phyloP scores from a whole-genome alignment of 2,329 filamentous ascomycete genomes.

The Raffaelea albimanens region DNA sequence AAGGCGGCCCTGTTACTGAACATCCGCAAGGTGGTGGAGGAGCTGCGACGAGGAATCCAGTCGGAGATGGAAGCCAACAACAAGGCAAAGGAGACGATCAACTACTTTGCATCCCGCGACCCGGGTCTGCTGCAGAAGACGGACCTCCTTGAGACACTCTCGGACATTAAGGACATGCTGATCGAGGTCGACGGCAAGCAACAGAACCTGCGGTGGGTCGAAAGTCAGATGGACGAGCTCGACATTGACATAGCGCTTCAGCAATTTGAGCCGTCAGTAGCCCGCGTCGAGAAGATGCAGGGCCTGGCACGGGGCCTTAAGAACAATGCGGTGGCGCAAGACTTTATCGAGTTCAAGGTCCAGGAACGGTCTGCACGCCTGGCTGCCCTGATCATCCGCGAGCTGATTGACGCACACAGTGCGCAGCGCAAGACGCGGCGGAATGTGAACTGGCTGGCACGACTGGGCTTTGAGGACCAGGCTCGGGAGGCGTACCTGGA shows the following conservation, averaged over 20 bases:
- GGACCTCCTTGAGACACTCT: conserved; percentile 68
- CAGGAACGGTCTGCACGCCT: conserved; percentile 74
- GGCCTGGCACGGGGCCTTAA: conserved; percentile 70
- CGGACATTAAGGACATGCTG: conserved; percentile 74
- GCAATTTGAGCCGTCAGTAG: conserved; percentile 75
- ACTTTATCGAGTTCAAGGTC: conserved; percentile 85
- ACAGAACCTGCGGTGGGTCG: conserved; percentile 91
- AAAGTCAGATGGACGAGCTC: conserved; percentile 87
- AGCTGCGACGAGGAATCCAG: conserved; percentile 75
- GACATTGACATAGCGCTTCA: conserved; percentile 94
- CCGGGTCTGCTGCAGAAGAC: conserved; percentile 69
- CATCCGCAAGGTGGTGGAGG: conserved; percentile 86
- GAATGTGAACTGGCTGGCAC: conserved; percentile 74
- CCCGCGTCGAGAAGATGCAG: conserved; percentile 75
- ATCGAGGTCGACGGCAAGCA: conserved; percentile 96
- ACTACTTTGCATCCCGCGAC: conserved; percentile 74
- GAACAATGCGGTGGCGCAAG: conserved; percentile 77
- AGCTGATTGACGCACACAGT: conserved; percentile 68
- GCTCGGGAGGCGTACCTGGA: conserved; percentile 81
- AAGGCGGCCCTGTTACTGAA: conserved; percentile 77
- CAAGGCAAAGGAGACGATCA: conserved; percentile 74
- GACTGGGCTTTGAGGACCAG: conserved; percentile 82
- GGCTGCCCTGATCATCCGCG: conserved; percentile 65
- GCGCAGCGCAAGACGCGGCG: conserved; percentile 69
- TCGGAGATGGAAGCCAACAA: conserved; percentile 83